These are phyloP conservation scores for Gardenia jasminoides DNA, from an alignment of 257 asterid genomes.

Conservation along the genomic window DNA sequence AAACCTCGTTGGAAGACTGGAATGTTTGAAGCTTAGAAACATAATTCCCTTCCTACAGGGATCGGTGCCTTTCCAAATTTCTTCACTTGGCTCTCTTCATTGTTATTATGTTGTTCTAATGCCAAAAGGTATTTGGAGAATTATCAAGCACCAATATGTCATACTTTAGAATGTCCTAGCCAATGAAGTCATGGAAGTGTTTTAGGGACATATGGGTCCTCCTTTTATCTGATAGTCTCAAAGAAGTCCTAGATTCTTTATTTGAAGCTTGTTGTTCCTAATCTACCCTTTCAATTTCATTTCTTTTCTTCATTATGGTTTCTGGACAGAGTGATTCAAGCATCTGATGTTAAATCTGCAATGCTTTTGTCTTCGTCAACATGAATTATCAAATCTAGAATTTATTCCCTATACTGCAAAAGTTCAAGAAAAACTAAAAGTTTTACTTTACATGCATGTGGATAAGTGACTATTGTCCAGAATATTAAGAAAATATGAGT, in stretches of 20 bases:
- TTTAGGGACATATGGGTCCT: neutral
- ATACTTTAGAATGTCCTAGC: neutral
- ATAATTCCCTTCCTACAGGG: neutral
- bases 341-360: too few relatives aligned
- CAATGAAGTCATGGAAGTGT: too few relatives aligned
- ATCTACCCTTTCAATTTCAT: neutral
- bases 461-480: neutral
- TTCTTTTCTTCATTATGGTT: neutral
- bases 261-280: neutral
- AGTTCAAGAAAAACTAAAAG: neutral
- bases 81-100: neutral
- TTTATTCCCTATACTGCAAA: neutral
- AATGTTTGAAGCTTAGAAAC: constrained; percentile 6
- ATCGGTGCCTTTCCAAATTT: neutral
- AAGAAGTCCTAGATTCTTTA: neutral
- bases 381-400: too few relatives aligned
- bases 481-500: neutral
- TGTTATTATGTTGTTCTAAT: neutral
- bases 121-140: neutral
- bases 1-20: neutral
- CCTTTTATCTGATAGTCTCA: neutral
- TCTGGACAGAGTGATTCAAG: too few relatives aligned
- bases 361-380: too few relatives aligned
- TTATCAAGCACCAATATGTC: neutral
- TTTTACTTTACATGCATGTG: neutral